Base-by-base conservation (phyloP, 1,139 yeast genomes). In the Candida neerlandica region DNA sequence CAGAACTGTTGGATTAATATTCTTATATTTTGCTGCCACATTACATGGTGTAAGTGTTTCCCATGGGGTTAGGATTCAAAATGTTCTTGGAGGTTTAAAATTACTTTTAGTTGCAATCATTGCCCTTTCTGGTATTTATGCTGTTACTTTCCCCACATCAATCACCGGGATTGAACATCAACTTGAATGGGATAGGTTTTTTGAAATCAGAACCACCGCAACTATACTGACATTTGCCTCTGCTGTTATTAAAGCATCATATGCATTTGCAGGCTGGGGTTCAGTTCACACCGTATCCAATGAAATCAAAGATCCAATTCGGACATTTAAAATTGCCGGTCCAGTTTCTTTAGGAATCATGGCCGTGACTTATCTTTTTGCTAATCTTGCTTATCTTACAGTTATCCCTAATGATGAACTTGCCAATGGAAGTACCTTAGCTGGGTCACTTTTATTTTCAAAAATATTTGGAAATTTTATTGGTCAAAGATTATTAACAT, bases 231-330 rank as follows among this genome's bases (percentile, higher is more conserved):
- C 80, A 1, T 68, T 82, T 52, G 78, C 86, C 0, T 68, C 81
- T 49, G 86, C 86, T 0, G 74, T 83, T 23, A 73, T 83, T 16
- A 81, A 80, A 58, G 84, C 86, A 2, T 73, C 81, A 49, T 84
- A 81, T 65, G 81, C 86, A 5, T 82, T 78, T 52, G 73, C 81
- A 2, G 89, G 89, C 2, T 84, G 89, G 89, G 81, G 77, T 55
- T 69, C 81, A 16, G 85, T 83, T 4, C 88, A 84, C 58, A 75
- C 84, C 0, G 85, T 82, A 11, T 73, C 85, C 1, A 80, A 81
- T 46, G 89, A 84, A 58, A 79, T 84, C 34, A 77, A 78, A 50
- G 79, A 84, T 55, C 89, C 88, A 0, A 68, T 72, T 0, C 65
- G 80, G 41, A 83, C 87, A 0, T 71, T 83, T 47, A 80, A 71